These are phyloP conservation scores for Ceratobasidium sp. DNA, from an alignment of 1,284 basidiomycete genomes.

Conservation along the genomic window DNA sequence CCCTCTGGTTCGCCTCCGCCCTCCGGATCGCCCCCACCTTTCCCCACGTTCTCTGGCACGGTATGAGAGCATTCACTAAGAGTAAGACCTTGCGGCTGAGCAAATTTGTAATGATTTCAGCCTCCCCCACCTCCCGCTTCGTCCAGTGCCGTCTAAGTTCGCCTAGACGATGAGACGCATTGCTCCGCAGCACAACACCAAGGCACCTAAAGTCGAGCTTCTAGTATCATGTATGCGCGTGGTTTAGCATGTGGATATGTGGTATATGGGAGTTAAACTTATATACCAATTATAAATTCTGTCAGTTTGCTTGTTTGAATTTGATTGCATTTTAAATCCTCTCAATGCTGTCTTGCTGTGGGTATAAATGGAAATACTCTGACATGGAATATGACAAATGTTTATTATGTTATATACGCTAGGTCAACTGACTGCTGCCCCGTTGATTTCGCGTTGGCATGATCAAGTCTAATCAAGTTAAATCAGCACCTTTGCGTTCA, in stretches of 20 bases:
- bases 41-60: slow-evolving; percentile 26
- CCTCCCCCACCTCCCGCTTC: slow-evolving; percentile 12
- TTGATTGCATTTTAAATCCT: background rate
- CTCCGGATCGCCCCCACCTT: slow-evolving; percentile 1
- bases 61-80: background rate
- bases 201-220: background rate
- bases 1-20: slow-evolving; percentile 2
- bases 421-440: too few species aligned
- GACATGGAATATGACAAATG: background rate
- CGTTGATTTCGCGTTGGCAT: too few species aligned
- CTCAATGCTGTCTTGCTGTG: background rate
- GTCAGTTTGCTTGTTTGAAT: background rate
- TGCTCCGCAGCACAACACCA: too few species aligned
- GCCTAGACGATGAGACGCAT: background rate
- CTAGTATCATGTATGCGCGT: background rate
- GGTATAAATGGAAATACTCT: slow-evolving; percentile 20
- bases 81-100: too few species aligned
- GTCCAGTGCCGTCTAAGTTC: slow-evolving; percentile 6
- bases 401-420: too few species aligned
- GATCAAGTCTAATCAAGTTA: too few species aligned
- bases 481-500: too few species aligned
- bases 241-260: background rate
- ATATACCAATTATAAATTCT: background rate
- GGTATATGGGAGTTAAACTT: background rate
- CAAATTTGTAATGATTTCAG: background rate